Percentiles rank a stretch among this genome's conserved stretches.
These are phyloP conservation scores for Pseudogymnoascus verrucosus DNA, from an alignment of 2,329 filamentous ascomycete genomes.

Conservation along the genomic window DNA sequence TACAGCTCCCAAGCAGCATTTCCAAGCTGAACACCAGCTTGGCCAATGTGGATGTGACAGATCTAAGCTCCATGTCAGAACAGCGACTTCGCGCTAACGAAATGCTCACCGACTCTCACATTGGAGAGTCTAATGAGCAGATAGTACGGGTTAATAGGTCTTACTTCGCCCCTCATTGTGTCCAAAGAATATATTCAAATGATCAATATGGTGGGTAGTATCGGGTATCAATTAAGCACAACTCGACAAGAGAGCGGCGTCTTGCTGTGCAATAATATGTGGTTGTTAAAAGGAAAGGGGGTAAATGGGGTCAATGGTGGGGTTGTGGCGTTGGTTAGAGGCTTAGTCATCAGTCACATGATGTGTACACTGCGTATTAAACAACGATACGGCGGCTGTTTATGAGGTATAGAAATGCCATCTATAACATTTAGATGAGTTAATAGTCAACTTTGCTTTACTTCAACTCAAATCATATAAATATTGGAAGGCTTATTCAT, in stretches of 20 bases:
- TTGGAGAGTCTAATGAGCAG: slow-evolving; percentile 5
- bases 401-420: not conserved
- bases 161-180: slow-evolving; percentile 9
- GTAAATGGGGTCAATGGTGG: slow-evolving; percentile 8
- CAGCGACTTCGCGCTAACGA: slow-evolving; percentile 6
- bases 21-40: slow-evolving; percentile 59
- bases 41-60: slow-evolving; percentile 60
- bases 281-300: slow-evolving; percentile 6
- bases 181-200: slow-evolving; percentile 4
- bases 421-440: not conserved
- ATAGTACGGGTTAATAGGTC: slow-evolving; percentile 9
- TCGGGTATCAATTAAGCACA: slow-evolving; percentile 4
- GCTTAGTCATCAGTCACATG: slow-evolving; percentile 2
- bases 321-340: not conserved
- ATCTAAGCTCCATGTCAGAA: slow-evolving; percentile 36
- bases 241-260: slow-evolving; percentile 3
- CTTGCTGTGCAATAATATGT: slow-evolving; percentile 7
- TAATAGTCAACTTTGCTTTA: not conserved
- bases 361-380: not conserved
- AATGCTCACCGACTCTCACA: slow-evolving; percentile 7
- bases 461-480: not conserved
- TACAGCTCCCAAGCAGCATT: slow-evolving; percentile 65
- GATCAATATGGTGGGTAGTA: slow-evolving; percentile 7
- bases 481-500: not conserved
- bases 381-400: not conserved